Conservation (phyloP, 495 filamentous ascomycete species). For the Penicillium canescens region DNA sequence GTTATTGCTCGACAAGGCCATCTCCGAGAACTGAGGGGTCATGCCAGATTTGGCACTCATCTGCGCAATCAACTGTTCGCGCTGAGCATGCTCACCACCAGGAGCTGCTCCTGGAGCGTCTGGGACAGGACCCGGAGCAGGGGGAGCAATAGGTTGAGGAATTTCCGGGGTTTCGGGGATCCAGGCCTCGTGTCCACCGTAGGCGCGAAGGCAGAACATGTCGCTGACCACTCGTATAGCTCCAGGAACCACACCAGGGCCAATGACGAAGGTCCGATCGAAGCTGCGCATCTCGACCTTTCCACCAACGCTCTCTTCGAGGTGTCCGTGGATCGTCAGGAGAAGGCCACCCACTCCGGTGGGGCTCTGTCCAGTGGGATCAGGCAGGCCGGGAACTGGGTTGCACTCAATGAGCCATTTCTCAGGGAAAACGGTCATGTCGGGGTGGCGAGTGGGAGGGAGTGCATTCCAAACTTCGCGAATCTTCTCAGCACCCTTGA, state of each 20-base stretch:
- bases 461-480: constrained; percentile 64
- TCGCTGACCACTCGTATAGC: constrained; percentile 80
- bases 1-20: constrained; percentile 67
- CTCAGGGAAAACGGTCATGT: constrained; percentile 56
- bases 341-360: constrained; percentile 74
- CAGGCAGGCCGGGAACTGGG: constrained; percentile 67
- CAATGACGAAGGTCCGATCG: constrained; percentile 80
- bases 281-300: constrained; percentile 71
- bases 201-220: constrained; percentile 68
- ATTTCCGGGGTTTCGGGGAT: constrained; percentile 42
- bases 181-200: constrained; percentile 63
- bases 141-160: constrained; percentile 16
- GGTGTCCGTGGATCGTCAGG: constrained; percentile 79
- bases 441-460: constrained; percentile 75
- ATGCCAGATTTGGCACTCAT: constrained; percentile 69
- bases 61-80: constrained; percentile 64
- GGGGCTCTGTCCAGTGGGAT: constrained; percentile 63
- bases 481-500: constrained; percentile 66
- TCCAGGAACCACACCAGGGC: constrained; percentile 63
- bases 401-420: constrained; percentile 85
- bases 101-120: constrained; percentile 17
- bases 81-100: constrained; percentile 45
- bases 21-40: constrained; percentile 68
- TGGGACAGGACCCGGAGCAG: constrained; percentile 6
- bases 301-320: constrained; percentile 64